phyloP scores from a whole-genome alignment of 176 grass and related monocot genomes.

The Neostapfia colusana region DNA sequence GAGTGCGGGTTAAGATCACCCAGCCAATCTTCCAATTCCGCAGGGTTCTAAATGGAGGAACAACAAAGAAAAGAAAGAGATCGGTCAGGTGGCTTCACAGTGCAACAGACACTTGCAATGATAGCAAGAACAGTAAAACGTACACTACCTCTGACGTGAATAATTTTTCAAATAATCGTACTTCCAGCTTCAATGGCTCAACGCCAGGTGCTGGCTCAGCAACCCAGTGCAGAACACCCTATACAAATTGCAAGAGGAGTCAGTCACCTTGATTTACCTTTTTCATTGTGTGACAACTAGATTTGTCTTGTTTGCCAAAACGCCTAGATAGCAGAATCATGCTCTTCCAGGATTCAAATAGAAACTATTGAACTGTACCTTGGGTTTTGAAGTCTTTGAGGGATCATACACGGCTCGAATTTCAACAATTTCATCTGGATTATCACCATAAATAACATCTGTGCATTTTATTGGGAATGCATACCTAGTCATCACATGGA shows the following conservation, averaged over 20 bases:
- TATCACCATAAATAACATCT: slow-evolving; percentile 75
- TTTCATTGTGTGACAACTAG: background rate
- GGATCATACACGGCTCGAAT: slow-evolving; percentile 94
- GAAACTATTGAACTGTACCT: slow-evolving; percentile 50
- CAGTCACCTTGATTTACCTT: background rate
- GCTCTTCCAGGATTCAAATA: background rate
- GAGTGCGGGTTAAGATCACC: slow-evolving; percentile 80
- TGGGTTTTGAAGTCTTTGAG: slow-evolving; percentile 83
- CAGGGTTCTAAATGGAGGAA: slow-evolving; percentile 68
- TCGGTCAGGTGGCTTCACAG: slow-evolving; percentile 8
- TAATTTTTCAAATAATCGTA: slow-evolving; percentile 87
- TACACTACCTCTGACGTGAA: slow-evolving; percentile 75
- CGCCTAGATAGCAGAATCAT: slow-evolving; percentile 6
- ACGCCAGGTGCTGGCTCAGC: slow-evolving; percentile 75
- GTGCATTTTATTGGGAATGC: slow-evolving; percentile 97
- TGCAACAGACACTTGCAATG: slow-evolving; percentile 9
- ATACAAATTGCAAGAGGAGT: slow-evolving; percentile 34
- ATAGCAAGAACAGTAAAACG: background rate
- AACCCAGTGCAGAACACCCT: slow-evolving; percentile 99
- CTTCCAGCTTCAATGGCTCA: slow-evolving; percentile 84
- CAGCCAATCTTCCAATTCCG: slow-evolving; percentile 81
- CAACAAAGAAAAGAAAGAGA: slow-evolving; percentile 27
- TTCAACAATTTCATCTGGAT: slow-evolving; percentile 63
- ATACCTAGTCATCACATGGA: slow-evolving; percentile 57
- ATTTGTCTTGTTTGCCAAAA: background rate